Conservation (phyloP, 139 green algal species). For the Gonium pectorale region DNA sequence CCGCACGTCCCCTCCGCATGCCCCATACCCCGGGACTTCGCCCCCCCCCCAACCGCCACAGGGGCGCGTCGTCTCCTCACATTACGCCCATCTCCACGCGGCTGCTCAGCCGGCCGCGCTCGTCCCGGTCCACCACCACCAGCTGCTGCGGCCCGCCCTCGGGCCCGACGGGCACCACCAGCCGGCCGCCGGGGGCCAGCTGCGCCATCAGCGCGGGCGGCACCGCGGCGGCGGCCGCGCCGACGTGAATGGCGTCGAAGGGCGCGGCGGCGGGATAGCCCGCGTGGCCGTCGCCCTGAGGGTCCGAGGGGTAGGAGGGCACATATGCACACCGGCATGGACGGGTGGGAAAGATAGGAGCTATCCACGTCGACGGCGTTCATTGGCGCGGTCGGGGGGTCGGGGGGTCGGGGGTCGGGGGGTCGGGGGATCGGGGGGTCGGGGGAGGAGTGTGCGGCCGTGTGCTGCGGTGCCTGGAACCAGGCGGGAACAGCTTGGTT, state of each 20-base stretch:
- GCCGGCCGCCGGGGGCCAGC: slow-evolving; percentile 69
- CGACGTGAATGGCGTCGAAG: slow-evolving; percentile 94
- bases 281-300: slow-evolving; percentile 34
- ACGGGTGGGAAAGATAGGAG: not conserved
- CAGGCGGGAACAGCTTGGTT: too few relatives aligned
- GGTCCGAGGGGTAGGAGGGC: not conserved
- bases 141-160: slow-evolving; percentile 45
- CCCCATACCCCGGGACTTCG: not conserved
- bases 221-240: slow-evolving; percentile 74
- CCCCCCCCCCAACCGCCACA: not conserved
- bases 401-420: not conserved
- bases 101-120: not conserved
- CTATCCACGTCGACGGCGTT: too few relatives aligned
- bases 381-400: too few relatives aligned
- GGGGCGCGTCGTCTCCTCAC: too few relatives aligned
- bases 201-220: slow-evolving; percentile 64
- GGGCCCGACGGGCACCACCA: slow-evolving; percentile 80
- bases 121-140: slow-evolving; percentile 44
- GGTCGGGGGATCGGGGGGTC: not conserved
- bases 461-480: too few relatives aligned
- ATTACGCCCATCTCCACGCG: slow-evolving; percentile 27
- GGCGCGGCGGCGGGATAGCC: slow-evolving; percentile 53
- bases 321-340: not conserved
- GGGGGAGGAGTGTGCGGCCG: not conserved
- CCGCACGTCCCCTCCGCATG: not conserved